Conservation (phyloP, 164 flowering plant species). For the Magnolia changhungtana region DNA sequence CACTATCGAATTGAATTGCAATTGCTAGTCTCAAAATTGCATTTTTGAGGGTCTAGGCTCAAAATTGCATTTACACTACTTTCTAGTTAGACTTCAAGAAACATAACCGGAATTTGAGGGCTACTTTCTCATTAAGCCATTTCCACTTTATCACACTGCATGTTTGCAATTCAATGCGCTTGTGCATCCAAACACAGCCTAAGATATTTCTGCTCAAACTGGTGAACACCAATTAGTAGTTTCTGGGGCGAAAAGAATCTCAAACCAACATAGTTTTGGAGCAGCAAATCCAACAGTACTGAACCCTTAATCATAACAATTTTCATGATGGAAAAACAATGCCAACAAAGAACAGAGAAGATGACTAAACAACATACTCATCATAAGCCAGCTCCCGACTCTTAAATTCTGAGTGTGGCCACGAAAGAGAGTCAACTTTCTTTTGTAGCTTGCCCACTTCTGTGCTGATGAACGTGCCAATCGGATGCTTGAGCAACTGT, state of each 20-base stretch:
- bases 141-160: neutral
- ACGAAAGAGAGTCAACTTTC: slow-evolving; percentile 23
- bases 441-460: slow-evolving; percentile 43
- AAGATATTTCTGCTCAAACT: neutral
- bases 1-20: no score
- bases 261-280: neutral
- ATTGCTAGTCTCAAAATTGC: no score
- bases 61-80: neutral
- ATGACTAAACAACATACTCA: neutral
- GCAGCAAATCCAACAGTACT: neutral
- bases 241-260: neutral
- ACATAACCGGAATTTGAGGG: no score
- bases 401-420: neutral
- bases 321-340: neutral
- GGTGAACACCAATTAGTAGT: neutral
- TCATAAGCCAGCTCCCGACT: neutral
- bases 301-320: neutral
- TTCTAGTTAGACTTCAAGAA: neutral
- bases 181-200: neutral
- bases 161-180: neutral
- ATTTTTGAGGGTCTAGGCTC: no score
- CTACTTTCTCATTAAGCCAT: neutral
- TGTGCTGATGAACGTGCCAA: slow-evolving; percentile 94
- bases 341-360: neutral
- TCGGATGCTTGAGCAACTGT: slow-evolving; percentile 86